Base-by-base conservation (phyloP, 164 flowering plant genomes). In the Paratinospora sagittata region DNA sequence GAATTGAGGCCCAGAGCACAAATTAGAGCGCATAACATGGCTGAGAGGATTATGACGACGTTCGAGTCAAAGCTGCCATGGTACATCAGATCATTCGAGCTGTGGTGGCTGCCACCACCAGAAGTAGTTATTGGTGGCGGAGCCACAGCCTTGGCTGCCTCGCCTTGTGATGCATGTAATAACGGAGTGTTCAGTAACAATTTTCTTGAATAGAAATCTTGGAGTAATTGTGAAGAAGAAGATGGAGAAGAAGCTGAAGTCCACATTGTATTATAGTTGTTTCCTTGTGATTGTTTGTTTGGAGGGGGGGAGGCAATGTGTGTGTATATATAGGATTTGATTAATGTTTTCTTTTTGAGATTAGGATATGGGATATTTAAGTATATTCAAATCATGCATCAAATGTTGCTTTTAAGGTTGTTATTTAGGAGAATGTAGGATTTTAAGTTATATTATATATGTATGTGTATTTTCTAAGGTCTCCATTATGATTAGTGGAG, bases 1-100 rank as follows among this genome's bases (percentile, higher is more conserved):
- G 92, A 87, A 61, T 93, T 93, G 11, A 95, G 69, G 11, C 89
- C 99, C 0, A 95, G 86, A 0, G 96, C 88, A 73, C 96, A 91
- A 62, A 95, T 84, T 43, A 95, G 74, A 58, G 95, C 96, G 67
- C 98, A 93, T 13, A 93, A 64, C 34, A 95, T 89, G 69, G 88
- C 96, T 19, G 93, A 83, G 7, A 95, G 86, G 65, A 91, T 88
- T 96, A 93, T 82, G 0, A 88, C 90, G 12, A 90, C 84, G 69
- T 93, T 90, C 3, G 89, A 84, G 70, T 96, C 97, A 43, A 91
- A 87, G 72, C 75, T 79, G 67, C 69, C 80, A 36, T 75, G 66
- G 10, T 78, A n/a, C n/a, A n/a, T n/a, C n/a, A n/a, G n/a, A n/a
- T n/a, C n/a, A n/a, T n/a, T n/a, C n/a, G n/a, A n/a, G n/a, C 69